Evolutionary conservation across 192 early-diverging fungal species (phyloP).

Genomic region (Coemansia javaensis): DNA sequence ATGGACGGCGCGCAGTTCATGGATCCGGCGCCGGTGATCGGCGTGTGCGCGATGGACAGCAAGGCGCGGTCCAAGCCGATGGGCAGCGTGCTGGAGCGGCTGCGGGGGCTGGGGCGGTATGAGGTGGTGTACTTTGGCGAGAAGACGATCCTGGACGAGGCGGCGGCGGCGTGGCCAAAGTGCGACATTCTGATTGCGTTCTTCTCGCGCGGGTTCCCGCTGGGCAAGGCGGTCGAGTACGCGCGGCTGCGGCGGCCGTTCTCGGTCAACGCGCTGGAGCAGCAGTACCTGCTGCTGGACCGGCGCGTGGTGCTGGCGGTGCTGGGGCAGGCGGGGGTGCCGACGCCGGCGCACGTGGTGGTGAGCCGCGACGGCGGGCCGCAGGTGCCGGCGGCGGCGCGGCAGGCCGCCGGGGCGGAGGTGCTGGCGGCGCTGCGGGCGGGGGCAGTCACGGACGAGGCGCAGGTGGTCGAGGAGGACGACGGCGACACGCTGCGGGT

Average conservation of each 20-base stretch:
- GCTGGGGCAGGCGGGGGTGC: constrained; percentile 73
- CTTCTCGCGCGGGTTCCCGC: constrained; percentile 90
- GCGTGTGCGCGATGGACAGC: constrained; percentile 87
- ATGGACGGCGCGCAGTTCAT: constrained; percentile 26
- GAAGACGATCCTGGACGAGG: constrained; percentile 94
- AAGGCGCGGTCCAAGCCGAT: constrained; percentile 96
- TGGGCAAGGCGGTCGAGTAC: constrained; percentile 90
- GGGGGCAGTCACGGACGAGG: constrained; percentile 8
- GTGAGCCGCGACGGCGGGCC: constrained; percentile 70
- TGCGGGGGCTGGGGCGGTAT: constrained; percentile 64
- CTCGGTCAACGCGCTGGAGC: constrained; percentile 85
- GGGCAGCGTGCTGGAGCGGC: constrained; percentile 81
- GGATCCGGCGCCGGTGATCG: constrained; percentile 57
- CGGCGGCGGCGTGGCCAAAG: constrained; percentile 80
- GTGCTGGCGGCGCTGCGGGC: constrained; percentile 49
- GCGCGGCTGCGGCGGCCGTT: constrained; percentile 77
- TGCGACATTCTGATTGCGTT: constrained; percentile 97
- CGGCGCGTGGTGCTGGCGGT: constrained; percentile 81
- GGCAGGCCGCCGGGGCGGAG: constrained; percentile 52
- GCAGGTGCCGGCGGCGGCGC: constrained; percentile 51
- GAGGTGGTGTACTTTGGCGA: constrained; percentile 91
- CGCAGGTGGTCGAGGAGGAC: constrained; percentile 38
- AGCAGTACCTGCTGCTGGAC: constrained; percentile 86
- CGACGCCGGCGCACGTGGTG: constrained; percentile 72
- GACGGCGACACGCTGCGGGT: constrained; percentile 69